These are phyloP conservation scores for Pittosporum tobira DNA, from an alignment of 129 eudicot species.

Conservation along the genomic window DNA sequence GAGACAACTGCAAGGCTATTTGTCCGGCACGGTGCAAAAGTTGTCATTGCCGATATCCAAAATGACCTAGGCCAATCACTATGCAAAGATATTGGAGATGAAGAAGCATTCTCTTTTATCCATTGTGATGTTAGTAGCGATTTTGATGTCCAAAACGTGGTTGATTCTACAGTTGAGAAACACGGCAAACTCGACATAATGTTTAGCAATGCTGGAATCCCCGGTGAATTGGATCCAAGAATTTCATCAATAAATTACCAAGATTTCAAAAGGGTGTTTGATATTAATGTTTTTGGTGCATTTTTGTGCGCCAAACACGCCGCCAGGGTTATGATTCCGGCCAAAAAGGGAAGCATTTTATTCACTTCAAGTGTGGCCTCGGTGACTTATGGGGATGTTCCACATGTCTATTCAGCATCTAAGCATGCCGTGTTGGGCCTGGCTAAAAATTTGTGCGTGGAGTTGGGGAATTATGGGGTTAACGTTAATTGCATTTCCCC, in stretches of 20 bases:
- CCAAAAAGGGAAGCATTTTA: neutral
- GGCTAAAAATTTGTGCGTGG: neutral
- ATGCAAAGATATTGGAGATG: neutral
- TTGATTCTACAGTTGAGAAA: neutral
- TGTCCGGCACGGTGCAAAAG: neutral
- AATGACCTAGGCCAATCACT: neutral
- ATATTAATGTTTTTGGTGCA: neutral
- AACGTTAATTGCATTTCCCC: neutral
- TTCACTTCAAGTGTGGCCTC: neutral
- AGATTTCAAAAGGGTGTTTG: neutral
- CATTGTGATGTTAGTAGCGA: neutral
- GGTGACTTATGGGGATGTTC: neutral
- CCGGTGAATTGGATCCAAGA: neutral
- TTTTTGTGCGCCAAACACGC: slow-evolving; percentile 2
- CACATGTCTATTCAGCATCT: slow-evolving; percentile 1
- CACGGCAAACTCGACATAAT: slow-evolving; percentile 3
- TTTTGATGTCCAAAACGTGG: neutral
- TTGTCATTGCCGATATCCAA: neutral
- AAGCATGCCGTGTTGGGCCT: slow-evolving; percentile 6
- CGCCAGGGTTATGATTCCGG: neutral
- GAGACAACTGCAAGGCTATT: neutral
- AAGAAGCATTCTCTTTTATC: neutral
- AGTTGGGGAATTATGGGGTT: neutral
- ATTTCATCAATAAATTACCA: too few species aligned
- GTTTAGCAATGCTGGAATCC: neutral